A percentile compares a stretch with the other conserved stretches of the same genome.
Conservation (phyloP, 805 yeast species). For the Scheffersomyces ergatensis region DNA sequence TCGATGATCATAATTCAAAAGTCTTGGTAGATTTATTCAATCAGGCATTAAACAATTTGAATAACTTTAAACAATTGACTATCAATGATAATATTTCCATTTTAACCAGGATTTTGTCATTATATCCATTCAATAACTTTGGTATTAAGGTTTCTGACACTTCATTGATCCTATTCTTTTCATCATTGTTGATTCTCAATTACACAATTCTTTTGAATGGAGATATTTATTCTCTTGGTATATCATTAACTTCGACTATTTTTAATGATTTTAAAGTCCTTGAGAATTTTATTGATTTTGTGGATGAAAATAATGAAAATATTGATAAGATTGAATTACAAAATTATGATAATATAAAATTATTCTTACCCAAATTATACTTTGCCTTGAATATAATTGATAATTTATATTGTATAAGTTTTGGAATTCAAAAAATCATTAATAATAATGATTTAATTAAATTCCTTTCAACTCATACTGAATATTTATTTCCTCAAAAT, state of each 20-base stretch:
- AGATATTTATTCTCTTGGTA: constrained; percentile 54
- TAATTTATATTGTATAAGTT: constrained; percentile 26
- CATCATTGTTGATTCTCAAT: constrained; percentile 40
- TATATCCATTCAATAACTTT: constrained; percentile 32
- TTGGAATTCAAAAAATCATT: constrained; percentile 26
- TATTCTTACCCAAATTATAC: constrained; percentile 43
- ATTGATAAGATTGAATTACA: not conserved
- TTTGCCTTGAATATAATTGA: constrained; percentile 43
- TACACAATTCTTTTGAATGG: constrained; percentile 61
- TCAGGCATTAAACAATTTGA: constrained; percentile 36
- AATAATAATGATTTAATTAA: constrained; percentile 9
- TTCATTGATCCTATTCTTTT: constrained; percentile 24
- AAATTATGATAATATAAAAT: constrained; percentile 21
- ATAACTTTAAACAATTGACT: constrained; percentile 30
- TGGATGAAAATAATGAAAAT: constrained; percentile 22
- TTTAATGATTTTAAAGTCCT: constrained; percentile 58
- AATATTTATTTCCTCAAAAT: not conserved
- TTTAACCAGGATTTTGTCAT: constrained; percentile 30
- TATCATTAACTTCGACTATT: constrained; percentile 49
- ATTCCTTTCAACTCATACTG: not conserved
- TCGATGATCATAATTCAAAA: constrained; percentile 24
- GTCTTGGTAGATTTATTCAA: constrained; percentile 41
- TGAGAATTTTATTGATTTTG: constrained; percentile 40
- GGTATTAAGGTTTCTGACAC: constrained; percentile 22
- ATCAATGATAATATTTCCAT: constrained; percentile 30